Percentiles rank a stretch among this genome's conserved stretches.
These are phyloP conservation scores for Neofusicoccum sp. DNA, from an alignment of 2,329 filamentous ascomycete species.

Conservation along the genomic window DNA sequence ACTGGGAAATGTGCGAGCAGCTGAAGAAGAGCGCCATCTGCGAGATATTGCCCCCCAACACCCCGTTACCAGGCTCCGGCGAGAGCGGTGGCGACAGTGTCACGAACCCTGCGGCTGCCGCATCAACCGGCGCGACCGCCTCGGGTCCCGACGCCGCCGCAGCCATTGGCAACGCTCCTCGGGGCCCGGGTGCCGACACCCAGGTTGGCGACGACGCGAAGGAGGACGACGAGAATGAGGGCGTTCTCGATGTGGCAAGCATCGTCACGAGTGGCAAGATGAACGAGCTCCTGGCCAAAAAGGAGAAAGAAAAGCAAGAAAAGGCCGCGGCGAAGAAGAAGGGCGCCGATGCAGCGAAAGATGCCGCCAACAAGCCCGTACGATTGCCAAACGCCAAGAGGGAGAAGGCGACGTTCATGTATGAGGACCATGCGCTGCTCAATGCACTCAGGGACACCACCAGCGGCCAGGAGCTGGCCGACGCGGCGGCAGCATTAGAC, in stretches of 20 bases:
- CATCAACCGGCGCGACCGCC: conserved; percentile 53
- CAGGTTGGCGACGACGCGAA: conserved; percentile 53
- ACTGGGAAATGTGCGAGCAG: conserved; percentile 63
- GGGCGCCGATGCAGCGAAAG: conserved; percentile 46
- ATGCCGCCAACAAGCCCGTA: conserved; percentile 59
- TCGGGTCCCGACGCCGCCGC: conserved; percentile 44
- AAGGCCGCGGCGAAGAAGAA: conserved; percentile 61
- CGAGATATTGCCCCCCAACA: conserved; percentile 58
- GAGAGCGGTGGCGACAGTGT: conserved; percentile 27
- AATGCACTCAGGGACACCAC: conserved; percentile 54
- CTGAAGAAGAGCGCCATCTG: conserved; percentile 63
- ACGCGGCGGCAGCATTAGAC: conserved; percentile 53
- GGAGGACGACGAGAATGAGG: conserved; percentile 61
- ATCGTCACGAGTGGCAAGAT: conserved; percentile 81
- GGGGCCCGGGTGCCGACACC: conserved; percentile 55
- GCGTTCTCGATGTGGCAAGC: conserved; percentile 78
- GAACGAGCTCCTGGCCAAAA: conserved; percentile 77
- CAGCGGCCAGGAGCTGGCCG: conserved; percentile 46
- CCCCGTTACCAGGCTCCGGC: conserved; percentile 52
- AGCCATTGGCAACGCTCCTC: conserved; percentile 46
- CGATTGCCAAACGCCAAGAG: conserved; percentile 72
- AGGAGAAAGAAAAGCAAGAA: conserved; percentile 74
- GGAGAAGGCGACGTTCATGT: conserved; percentile 68
- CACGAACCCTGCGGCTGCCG: conserved; percentile 55
- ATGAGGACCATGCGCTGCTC: conserved; percentile 63